Base-by-base conservation (phyloP, 352 stramenopile genomes). In the Phytophthora tentaculata region DNA sequence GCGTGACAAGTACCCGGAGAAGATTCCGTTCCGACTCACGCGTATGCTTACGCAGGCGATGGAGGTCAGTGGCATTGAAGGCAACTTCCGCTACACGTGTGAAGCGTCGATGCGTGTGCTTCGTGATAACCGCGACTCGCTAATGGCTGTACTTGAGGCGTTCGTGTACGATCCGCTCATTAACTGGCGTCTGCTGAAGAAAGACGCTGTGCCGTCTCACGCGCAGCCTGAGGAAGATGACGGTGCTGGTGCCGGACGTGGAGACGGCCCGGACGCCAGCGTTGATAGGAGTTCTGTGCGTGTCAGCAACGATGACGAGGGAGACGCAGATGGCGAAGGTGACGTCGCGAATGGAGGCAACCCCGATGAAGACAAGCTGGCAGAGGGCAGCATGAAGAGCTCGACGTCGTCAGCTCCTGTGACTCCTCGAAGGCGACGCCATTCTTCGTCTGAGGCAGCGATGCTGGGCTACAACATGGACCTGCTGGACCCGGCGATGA, bases 141-240 rank as follows among this genome's bases (percentile, higher is more conserved):
- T 99, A 5, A 98, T 99, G 81, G 96, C 98, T 17, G 99, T 99
- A 88, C 86, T 99, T 3, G 98, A 99, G 79, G 98, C 98, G 20
- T 99, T 99, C 78, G 97, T 99, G 54, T 98, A 99, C 69, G 98
- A 99, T 85, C 98, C 98, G 26, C 83, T 99, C 1, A 99, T 99
- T 71, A 99, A 97, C 63, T 99, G 98, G 98, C 91, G 97, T 69
- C 79, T 99, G 63, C 81, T 99, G 2, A 94, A 91, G 83, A 96
- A 90, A 67, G 83, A 94, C 43, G 72, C 81, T 0, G 79, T 94
- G 51, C 84, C 88, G 29, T 92, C 87, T 19, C 87, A 95, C 52
- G 84, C 89, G 2, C 84, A 87, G 28, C 77, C 81, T 14, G 81
- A 91, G 61, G 83, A 90, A 24, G 80, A 84, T 29, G 78, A 81